These are phyloP conservation scores for Hylodesmum podocarpum DNA, from an alignment of 306 rosid species.

Conservation along the genomic window DNA sequence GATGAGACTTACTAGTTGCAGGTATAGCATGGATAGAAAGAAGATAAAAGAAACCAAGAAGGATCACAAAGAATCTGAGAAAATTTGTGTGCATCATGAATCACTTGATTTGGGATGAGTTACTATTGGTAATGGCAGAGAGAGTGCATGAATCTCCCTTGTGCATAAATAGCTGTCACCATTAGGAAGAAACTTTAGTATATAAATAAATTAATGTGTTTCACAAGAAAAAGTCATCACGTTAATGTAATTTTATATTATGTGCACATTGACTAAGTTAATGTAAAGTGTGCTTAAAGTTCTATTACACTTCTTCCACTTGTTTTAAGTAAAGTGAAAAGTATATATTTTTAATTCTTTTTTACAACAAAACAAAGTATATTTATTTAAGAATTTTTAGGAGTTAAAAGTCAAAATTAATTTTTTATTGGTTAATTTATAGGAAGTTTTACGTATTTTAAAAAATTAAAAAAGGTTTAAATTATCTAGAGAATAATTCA, in stretches of 20 bases:
- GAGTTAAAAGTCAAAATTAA: too few relatives aligned
- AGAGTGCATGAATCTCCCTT: neutral
- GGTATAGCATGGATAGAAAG: conserved; percentile 36
- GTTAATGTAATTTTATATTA: neutral
- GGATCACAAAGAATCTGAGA: conserved; percentile 7
- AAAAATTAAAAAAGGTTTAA: too few relatives aligned
- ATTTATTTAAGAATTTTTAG: too few relatives aligned
- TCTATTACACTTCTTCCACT: too few relatives aligned
- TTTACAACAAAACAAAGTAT: too few relatives aligned
- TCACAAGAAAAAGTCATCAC: conserved; percentile 34
- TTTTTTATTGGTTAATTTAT: too few relatives aligned
- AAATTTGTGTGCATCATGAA: conserved; percentile 27
- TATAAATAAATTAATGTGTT: neutral
- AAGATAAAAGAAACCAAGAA: conserved; percentile 33
- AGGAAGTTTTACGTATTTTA: too few relatives aligned
- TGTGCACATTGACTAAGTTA: neutral
- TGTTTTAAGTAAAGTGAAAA: too few relatives aligned
- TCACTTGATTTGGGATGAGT: neutral
- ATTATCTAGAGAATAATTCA: too few relatives aligned
- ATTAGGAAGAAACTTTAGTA: neutral
- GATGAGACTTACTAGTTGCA: conserved; percentile 33
- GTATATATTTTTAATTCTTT: too few relatives aligned
- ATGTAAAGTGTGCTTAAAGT: too few relatives aligned
- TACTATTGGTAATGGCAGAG: neutral
- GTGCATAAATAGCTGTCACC: conserved; percentile 24